Conservation (phyloP, 2,329 filamentous ascomycete genomes). For the Neofusicoccum laricinum region DNA sequence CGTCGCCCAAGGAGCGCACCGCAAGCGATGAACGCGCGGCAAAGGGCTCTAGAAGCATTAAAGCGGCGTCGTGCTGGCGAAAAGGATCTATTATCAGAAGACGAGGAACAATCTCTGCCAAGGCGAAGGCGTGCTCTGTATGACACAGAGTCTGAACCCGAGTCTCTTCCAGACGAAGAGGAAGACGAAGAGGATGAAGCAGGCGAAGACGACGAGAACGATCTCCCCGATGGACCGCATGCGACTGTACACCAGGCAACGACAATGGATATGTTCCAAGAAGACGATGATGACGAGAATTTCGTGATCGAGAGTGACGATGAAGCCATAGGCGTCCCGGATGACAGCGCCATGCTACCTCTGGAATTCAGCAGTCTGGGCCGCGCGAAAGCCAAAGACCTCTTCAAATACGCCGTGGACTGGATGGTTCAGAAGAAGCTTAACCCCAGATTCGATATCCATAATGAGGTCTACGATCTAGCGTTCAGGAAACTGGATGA, state of each 20-base stretch:
- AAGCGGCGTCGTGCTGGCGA: conserved; percentile 40
- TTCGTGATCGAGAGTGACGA: conserved; percentile 65
- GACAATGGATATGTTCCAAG: conserved; percentile 45
- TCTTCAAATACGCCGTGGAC: conserved; percentile 71
- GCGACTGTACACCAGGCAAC: conserved; percentile 20
- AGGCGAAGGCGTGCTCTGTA: conserved; percentile 22
- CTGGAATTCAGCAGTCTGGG: conserved; percentile 66
- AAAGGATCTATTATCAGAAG: conserved; percentile 23
- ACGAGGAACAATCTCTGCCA: conserved; percentile 19
- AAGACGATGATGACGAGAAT: conserved; percentile 58
- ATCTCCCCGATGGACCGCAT: background rate
- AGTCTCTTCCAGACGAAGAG: conserved; percentile 20
- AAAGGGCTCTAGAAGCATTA: conserved; percentile 43
- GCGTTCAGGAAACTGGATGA: conserved; percentile 71
- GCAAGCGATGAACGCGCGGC: conserved; percentile 34
- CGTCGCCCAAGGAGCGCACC: conserved; percentile 18
- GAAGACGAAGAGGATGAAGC: conserved; percentile 27
- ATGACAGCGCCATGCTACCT: conserved; percentile 59
- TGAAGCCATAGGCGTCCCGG: conserved; percentile 51
- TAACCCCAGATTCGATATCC: conserved; percentile 65
- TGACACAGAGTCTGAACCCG: conserved; percentile 22
- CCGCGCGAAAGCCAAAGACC: conserved; percentile 65
- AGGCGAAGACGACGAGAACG: conserved; percentile 18
- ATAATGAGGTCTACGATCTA: conserved; percentile 63
- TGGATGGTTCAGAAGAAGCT: conserved; percentile 81